Conservation (phyloP, 176 grass and related monocot genomes). For the Rhynchospora breviuscula region DNA sequence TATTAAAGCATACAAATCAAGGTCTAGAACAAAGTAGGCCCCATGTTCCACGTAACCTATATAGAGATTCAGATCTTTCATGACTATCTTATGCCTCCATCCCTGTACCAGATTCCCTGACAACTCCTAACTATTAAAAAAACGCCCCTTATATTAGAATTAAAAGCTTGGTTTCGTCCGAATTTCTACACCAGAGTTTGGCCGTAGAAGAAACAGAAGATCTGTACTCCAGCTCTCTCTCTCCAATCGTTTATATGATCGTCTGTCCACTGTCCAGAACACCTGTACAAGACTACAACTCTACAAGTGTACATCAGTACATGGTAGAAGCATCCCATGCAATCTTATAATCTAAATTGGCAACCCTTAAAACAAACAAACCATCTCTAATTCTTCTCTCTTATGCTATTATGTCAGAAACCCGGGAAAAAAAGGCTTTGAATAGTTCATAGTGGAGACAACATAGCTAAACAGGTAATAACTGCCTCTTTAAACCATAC, state of each 20-base stretch:
- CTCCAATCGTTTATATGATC: not conserved
- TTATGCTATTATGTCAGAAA: not conserved
- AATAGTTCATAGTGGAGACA: not conserved
- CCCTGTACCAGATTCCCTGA: not conserved
- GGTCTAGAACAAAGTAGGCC: not conserved
- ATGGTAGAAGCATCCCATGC: not conserved
- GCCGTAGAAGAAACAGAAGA: not conserved
- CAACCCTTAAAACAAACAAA: not conserved
- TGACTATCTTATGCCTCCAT: not conserved
- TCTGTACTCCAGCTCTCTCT: not conserved
- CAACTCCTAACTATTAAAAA: not conserved
- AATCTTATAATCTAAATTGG: not conserved
- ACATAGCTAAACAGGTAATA: not conserved
- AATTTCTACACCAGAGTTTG: not conserved
- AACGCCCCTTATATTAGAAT: not conserved
- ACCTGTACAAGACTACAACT: not conserved
- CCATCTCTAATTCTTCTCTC: not conserved
- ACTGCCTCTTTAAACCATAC: not conserved
- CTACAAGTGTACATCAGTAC: too few species aligned
- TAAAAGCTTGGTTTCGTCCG: not conserved
- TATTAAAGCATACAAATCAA: not conserved
- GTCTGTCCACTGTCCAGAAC: too few species aligned
- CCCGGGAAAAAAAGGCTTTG: too few species aligned
- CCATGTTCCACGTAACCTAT: not conserved
- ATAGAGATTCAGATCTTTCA: not conserved